Percentiles rank a stretch among this genome's conserved stretches.
Evolutionary conservation across 257 asterid genomes (phyloP).

Genomic region (Lycium barbarum): DNA sequence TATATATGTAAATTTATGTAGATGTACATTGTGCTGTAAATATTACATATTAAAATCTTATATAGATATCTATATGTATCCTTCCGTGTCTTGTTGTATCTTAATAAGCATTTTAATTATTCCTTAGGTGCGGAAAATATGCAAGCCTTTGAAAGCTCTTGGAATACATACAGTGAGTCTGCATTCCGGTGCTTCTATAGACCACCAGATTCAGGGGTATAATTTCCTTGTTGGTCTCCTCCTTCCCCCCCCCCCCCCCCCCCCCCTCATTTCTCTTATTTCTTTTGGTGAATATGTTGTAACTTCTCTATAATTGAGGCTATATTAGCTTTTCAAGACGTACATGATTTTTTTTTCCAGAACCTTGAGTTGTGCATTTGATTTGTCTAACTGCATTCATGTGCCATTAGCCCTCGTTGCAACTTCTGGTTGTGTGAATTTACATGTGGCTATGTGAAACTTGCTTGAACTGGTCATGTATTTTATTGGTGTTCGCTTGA

Average conservation of each 20-base stretch:
- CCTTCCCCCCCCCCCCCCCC: background rate
- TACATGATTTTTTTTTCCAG: background rate
- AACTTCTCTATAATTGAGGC: background rate
- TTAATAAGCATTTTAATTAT: constrained; percentile 30
- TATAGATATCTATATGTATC: background rate
- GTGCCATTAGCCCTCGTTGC: background rate
- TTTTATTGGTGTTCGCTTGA: background rate
- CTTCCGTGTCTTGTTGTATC: constrained; percentile 19
- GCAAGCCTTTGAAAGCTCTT: constrained; percentile 63
- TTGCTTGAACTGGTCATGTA: background rate
- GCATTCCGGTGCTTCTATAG: constrained; percentile 85
- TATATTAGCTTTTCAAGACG: background rate
- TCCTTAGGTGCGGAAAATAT: constrained; percentile 65
- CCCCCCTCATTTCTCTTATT: background rate
- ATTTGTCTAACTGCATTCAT: background rate
- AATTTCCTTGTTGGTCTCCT: background rate
- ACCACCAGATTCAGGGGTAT: constrained; percentile 81
- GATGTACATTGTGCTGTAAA: constrained; percentile 19
- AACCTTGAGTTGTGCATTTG: background rate
- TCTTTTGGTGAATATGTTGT: constrained; percentile 9
- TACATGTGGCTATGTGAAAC: background rate
- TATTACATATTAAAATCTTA: background rate
- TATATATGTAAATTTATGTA: background rate
- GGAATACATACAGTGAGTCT: constrained; percentile 77
- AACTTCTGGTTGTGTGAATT: background rate